Evolutionary conservation across 441 rosid species (phyloP).

Genomic region (Eutrema salsugineum): DNA sequence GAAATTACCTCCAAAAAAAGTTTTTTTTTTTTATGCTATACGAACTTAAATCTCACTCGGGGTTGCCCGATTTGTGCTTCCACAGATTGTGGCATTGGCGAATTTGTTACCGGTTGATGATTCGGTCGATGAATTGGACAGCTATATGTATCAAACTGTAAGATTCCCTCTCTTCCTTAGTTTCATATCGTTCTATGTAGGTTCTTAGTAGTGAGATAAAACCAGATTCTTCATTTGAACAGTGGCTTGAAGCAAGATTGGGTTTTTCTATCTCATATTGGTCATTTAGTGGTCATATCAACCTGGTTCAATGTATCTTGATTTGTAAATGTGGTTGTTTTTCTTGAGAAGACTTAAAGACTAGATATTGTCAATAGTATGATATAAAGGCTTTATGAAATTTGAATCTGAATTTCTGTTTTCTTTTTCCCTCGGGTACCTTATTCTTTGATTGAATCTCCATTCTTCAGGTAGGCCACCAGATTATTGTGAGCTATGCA

Average conservation of each 20-base stretch:
- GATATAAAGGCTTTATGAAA: neutral
- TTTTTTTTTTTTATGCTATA: neutral
- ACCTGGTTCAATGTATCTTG: neutral
- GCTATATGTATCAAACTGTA: conserved; percentile 98
- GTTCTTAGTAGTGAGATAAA: neutral
- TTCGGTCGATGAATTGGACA: conserved; percentile 85
- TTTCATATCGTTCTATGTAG: neutral
- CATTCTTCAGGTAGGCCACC: conserved; percentile 80
- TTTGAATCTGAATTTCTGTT: neutral
- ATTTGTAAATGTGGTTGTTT: neutral
- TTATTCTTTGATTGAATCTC: neutral
- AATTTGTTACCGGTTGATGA: conserved; percentile 86
- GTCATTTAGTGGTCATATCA: neutral
- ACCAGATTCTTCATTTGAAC: neutral
- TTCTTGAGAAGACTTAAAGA: neutral
- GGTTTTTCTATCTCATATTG: neutral
- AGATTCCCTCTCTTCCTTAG: conserved; percentile 15
- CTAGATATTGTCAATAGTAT: neutral
- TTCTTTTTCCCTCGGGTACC: neutral
- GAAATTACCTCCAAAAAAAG: neutral
- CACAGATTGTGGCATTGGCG: conserved; percentile 86
- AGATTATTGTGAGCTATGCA: conserved; percentile 80
- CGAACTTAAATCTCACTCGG: conserved; percentile 9
- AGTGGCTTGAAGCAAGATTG: neutral
- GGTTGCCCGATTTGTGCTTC: neutral